phyloP scores from a whole-genome alignment of 495 filamentous ascomycete species.

The Friedmanniomyces simplex region DNA sequence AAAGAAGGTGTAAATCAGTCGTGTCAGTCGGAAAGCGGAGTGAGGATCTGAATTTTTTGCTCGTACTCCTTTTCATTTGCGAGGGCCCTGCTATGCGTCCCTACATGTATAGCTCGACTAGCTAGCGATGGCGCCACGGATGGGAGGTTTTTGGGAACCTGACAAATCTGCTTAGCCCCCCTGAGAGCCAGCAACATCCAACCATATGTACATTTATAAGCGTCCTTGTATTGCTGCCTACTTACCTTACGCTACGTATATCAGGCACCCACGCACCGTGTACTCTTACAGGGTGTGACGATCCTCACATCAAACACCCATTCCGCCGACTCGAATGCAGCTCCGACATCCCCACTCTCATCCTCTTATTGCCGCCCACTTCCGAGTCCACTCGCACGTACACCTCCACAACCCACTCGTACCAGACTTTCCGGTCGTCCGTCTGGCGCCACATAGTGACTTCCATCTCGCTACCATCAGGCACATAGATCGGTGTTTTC shows the following conservation, averaged over 20 bases:
- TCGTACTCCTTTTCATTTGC: neutral
- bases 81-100: neutral
- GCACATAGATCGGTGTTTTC: constrained; percentile 84
- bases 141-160: neutral
- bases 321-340: constrained; percentile 82
- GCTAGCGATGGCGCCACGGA: neutral
- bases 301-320: constrained; percentile 73
- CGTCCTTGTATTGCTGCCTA: neutral
- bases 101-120: too few species aligned
- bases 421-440: constrained; percentile 94
- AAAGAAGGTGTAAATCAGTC: constrained; percentile 8
- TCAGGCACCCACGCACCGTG: too few species aligned
- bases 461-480: constrained; percentile 71
- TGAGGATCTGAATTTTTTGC: neutral
- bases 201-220: neutral
- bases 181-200: neutral
- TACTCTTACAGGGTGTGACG: too few species aligned
- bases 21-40: neutral
- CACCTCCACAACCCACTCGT: constrained; percentile 88
- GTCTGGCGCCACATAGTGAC: constrained; percentile 92
- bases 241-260: neutral
- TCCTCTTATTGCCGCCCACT: constrained; percentile 41
- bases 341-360: constrained; percentile 71
- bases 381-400: constrained; percentile 26
- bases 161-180: neutral